Percentiles rank a stretch among this genome's conserved stretches.
Conservation (phyloP, 768 basidiomycete species). For the Podaxis carcinomalis region DNA sequence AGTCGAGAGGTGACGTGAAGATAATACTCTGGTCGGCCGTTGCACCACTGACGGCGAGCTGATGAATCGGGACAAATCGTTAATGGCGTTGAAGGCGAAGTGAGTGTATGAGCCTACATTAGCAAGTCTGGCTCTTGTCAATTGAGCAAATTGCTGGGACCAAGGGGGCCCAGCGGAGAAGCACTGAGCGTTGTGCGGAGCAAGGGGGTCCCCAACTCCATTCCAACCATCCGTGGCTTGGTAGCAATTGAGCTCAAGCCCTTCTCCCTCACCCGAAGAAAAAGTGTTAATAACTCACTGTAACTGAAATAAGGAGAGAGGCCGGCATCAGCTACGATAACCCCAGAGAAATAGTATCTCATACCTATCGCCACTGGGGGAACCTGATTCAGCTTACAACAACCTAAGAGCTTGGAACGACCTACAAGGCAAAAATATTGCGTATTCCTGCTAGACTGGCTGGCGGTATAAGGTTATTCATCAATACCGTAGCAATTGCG, state of each 20-base stretch:
- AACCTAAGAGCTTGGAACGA: not conserved
- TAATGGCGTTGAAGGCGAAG: not conserved
- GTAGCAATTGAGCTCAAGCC: not conserved
- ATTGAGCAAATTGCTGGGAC: slow-evolving; percentile 16
- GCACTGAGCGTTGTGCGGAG: slow-evolving; percentile 13
- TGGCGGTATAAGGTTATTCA: not conserved
- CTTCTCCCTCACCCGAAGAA: not conserved
- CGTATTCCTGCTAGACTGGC: not conserved
- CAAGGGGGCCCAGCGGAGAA: slow-evolving; percentile 20
- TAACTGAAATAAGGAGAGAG: not conserved
- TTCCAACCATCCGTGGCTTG: slow-evolving; percentile 18
- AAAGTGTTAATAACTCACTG: not conserved
- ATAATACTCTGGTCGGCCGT: slow-evolving; percentile 16
- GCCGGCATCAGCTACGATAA: not conserved
- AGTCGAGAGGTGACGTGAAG: slow-evolving; percentile 19
- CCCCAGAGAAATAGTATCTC: not conserved
- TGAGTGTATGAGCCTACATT: slow-evolving; percentile 10
- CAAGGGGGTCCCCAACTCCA: slow-evolving; percentile 18
- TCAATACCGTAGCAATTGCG: not conserved
- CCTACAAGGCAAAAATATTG: slow-evolving; percentile 7
- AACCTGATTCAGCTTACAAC: not conserved
- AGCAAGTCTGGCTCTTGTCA: slow-evolving; percentile 15
- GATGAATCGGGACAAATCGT: not conserved
- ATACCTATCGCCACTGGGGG: slow-evolving; percentile 5
- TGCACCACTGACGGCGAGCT: slow-evolving; percentile 21